Evolutionary conservation across 176 grass and related monocot species (phyloP), one percentile per base, ranked within the genome.

Genomic region (Zoysia japonica): DNA sequence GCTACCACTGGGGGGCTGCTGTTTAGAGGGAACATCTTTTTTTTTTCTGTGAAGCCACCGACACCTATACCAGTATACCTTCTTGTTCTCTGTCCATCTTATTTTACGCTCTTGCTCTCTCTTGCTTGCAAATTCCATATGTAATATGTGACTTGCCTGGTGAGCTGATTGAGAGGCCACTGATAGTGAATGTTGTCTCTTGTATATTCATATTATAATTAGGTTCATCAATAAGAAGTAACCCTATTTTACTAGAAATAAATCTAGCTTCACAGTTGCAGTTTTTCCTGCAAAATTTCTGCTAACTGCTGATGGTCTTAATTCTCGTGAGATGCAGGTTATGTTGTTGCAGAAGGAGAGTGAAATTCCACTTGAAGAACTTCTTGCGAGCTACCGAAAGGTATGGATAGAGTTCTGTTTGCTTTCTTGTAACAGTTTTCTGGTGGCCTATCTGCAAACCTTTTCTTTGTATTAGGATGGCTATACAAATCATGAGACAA

Each of bases 311-410:
- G 10, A 52, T 83, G 72, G 79, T 88, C 36, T 78, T 85, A 46
- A 46, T 84, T 74, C 51, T 48, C 49, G 72, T 66, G 69, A 80
- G 50, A 75, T 48, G 4, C 88, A 99, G 96, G 89, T 99, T 83
- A 93, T 89, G 69, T 86, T 91, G 77, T 84, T 99, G 88, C 92
- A 99, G 65, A 90, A 91, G 78, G 96, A 99, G 86, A 95, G 90
- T 6, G 92, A 99, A 76, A 87, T 99, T 60, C 88, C 96, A 50
- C 72, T 99, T 55, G 92, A 95, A 82, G 96, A 95, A 80, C 86
- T 99, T 74, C 83, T 99, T 88, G 88, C 90, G 45, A 95, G 76
- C 78, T 95, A 95, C 86, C 88, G 65, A 73, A 89, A 99, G 96
- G 96, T 99, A 89, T 67, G 78, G 8, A 51, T 80, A 42, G 11